Conservation (phyloP, 768 basidiomycete genomes). For the Tulasnella calospora region DNA sequence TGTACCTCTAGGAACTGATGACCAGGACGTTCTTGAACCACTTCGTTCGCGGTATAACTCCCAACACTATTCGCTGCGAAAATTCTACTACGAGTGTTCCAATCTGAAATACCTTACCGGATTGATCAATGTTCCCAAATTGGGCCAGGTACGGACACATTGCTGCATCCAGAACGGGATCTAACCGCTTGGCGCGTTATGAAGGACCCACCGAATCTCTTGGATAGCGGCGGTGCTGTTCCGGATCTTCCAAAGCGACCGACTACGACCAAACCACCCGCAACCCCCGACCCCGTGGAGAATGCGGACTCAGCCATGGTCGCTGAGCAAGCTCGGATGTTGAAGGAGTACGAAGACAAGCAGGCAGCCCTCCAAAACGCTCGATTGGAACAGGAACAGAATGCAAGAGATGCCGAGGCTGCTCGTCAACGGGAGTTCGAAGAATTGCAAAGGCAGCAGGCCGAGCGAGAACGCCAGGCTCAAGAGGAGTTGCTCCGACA, state of each 20-base stretch:
- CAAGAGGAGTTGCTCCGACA: constrained; percentile 69
- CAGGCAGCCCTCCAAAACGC: constrained; percentile 80
- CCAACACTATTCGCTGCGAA: constrained; percentile 89
- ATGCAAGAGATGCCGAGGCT: constrained; percentile 68
- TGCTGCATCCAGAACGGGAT: neutral
- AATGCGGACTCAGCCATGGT: constrained; percentile 65
- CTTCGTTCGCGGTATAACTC: constrained; percentile 79
- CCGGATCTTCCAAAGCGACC: constrained; percentile 31
- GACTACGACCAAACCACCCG: constrained; percentile 39
- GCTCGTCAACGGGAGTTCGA: constrained; percentile 86
- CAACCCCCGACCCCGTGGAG: constrained; percentile 69
- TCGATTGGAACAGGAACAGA: constrained; percentile 76
- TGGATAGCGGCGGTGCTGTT: constrained; percentile 61
- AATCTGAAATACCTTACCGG: constrained; percentile 97
- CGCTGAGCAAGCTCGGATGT: constrained; percentile 85
- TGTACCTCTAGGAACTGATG: constrained; percentile 68
- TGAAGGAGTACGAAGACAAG: constrained; percentile 94
- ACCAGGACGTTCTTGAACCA: constrained; percentile 82
- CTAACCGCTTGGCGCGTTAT: constrained; percentile 15
- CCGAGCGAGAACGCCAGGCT: constrained; percentile 78
- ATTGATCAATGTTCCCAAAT: constrained; percentile 95
- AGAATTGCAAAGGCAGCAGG: constrained; percentile 78
- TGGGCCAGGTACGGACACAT: constrained; percentile 61
- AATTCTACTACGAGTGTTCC: constrained; percentile 99
- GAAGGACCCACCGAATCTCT: constrained; percentile 93